phyloP scores from a whole-genome alignment of 179 eudicot genomes.

The Beta macrorhiza region DNA sequence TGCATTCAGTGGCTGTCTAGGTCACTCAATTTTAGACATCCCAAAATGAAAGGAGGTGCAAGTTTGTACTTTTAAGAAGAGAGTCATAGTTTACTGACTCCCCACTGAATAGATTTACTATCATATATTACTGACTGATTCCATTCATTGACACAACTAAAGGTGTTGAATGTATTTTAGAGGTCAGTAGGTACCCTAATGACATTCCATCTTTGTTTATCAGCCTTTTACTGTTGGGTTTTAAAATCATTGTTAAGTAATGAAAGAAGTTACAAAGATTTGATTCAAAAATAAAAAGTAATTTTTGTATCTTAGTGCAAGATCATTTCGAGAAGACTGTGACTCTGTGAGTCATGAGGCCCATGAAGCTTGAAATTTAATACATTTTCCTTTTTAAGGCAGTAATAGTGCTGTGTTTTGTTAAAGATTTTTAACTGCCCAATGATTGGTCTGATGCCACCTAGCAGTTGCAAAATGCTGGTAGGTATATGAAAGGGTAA shows the following conservation, averaged over 20 bases:
- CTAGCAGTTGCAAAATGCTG: slow-evolving; percentile 17
- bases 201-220: background rate
- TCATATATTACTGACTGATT: background rate
- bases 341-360: background rate
- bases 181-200: background rate
- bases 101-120: too few relatives aligned
- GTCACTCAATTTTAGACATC: background rate
- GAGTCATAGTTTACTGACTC: background rate
- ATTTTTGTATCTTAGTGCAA: background rate
- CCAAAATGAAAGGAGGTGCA: background rate
- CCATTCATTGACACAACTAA: background rate
- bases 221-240: background rate
- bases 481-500: background rate
- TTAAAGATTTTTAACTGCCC: background rate
- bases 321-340: background rate
- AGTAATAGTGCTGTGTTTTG: background rate
- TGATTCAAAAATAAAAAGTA: background rate
- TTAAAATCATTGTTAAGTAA: background rate
- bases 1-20: background rate
- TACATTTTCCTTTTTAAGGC: background rate
- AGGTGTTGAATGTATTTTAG: background rate
- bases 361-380: background rate
- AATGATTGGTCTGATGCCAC: slow-evolving; percentile 7
- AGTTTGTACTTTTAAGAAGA: background rate
- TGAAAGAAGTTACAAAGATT: background rate